Evolutionary conservation across 768 basidiomycete genomes (phyloP), one percentile per base, ranked within the genome.

Genomic region (Mycena galericulata): DNA sequence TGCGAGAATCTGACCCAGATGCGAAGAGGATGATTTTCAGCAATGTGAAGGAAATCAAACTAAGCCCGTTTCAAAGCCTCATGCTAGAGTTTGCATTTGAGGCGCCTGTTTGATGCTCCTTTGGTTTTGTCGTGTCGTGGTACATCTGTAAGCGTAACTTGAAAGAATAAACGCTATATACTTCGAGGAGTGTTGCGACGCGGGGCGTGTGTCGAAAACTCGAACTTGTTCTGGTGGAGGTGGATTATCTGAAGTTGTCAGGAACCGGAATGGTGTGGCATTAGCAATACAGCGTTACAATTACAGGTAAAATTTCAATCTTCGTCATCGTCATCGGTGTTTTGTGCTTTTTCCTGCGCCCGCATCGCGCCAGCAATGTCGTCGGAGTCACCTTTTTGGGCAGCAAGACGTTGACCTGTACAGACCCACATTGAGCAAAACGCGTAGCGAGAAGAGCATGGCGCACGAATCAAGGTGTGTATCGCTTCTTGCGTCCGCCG

Each of bases 401-500:
- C 86, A 29, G 92, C 89, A 51, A 96, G 85, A 56, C 94, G 84
- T 82, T 92, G 92, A 50, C 94, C 94, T 96, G 45, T 34, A 14
- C 27, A 68, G 69, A 26, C 62, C 40, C 53, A 43, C n/a, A n/a
- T n/a, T n/a, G n/a, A 61, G 27, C 8, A 20, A 15, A 34, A 51
- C 27, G 15, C 41, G 27, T 22, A 55, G 38, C 66, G 14, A 59
- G 43, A 24, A 32, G 18, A 57, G 27, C 20, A 34, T 54, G 56
- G 85, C 95, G 76, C 74, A 98, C 97, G 91, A 75, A 98, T 98
- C 24, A 98, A 86, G 3, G 91, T 93, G 74, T 97, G 94, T 69
- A 98, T 94, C 7, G 96, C 89, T 78, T 97, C 94, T 68, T 97
- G 94, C 2, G 96, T 98, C 80, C 90, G 92, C 73, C 94, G 83